Base-by-base conservation (phyloP, 495 filamentous ascomycete genomes). In the Tuber indicum region DNA sequence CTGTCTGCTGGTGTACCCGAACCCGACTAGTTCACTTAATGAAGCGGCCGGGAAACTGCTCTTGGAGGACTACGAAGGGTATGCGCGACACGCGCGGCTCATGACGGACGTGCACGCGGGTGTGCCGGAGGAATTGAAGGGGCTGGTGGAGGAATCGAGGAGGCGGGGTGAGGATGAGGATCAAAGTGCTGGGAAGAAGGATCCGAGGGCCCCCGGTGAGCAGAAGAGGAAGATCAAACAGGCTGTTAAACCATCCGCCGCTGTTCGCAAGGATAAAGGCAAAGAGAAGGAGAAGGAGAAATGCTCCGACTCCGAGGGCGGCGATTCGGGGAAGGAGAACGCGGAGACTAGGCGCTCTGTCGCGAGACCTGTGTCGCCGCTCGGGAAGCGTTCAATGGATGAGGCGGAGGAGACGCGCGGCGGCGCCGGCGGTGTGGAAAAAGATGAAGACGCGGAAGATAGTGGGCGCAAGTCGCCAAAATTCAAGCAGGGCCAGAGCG, bases 1-100 rank as follows among this genome's bases (percentile, higher is more conserved):
- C 6, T 93, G 91, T 84, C 86, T 93, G 49, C 86, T 93, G n/a
- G 90, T 93, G 72, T 87, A 91, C 72, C 91, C 91, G 10, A 93
- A 92, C 80, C 91, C 91, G 2, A 90, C 90, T 77, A 92, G 90
- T 49, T 90, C 91, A 17, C 86, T 93, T 66, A 93, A 93, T 81
- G 88, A 89, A 19, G 86, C 87, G 21, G 90, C 91, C 9, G 91
- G 91, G 7, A 86, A 87, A 26, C 79, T 92, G 72, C 86, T 91
- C 3, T 87, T 88, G 73, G 91, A 91, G 47, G 89, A 91, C 75
- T 92, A 89, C 76, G 86, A 86, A 19, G 86, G 85, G 5, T 93
- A 89, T 82, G 86, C 87, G 72, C 86, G 87, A 70, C 86, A 91
- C 77, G 91, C 91, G 23, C 88, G 85, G 80, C 81, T 92, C 42